Evolutionary conservation across 1,284 basidiomycete genomes (phyloP).

Genomic region (Xerocomus minutiporus): DNA sequence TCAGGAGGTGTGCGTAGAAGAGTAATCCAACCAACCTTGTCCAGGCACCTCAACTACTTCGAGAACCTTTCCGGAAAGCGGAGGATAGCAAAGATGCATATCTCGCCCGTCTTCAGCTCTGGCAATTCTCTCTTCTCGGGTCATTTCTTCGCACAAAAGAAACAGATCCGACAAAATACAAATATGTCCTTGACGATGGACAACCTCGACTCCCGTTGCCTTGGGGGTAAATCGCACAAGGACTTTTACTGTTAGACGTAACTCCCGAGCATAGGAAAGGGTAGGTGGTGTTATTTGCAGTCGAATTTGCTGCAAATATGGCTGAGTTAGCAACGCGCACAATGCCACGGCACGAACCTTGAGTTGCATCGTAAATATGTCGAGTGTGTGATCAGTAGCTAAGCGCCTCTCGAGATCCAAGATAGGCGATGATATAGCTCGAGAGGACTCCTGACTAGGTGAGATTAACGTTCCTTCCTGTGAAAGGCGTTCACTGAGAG

Average conservation of each 20-base stretch:
- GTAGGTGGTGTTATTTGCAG: conserved; percentile 85
- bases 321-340: conserved; percentile 13
- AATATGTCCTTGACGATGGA: conserved; percentile 77
- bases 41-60: conserved; percentile 61
- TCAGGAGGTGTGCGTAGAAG: conserved; percentile 13
- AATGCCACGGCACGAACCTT: conserved; percentile 54
- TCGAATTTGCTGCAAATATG: conserved; percentile 66
- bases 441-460: conserved; percentile 46
- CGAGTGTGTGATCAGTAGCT: conserved; percentile 75
- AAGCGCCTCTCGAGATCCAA: conserved; percentile 80
- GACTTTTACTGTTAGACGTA: conserved; percentile 75
- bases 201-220: conserved; percentile 67
- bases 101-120: conserved; percentile 62
- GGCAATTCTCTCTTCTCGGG: conserved; percentile 53
- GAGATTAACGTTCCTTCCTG: conserved; percentile 56
- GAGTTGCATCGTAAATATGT: conserved; percentile 94
- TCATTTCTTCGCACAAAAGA: conserved; percentile 82
- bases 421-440: conserved; percentile 53
- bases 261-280: conserved; percentile 75
- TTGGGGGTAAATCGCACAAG: conserved; percentile 76
- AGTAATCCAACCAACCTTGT: conserved; percentile 41
- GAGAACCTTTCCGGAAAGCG: conserved; percentile 91
- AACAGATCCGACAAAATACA: conserved; percentile 93
- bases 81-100: conserved; percentile 94
- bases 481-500: conserved; percentile 51